Base-by-base conservation (phyloP, 805 yeast species). In the Isabelozyma gotoi region DNA sequence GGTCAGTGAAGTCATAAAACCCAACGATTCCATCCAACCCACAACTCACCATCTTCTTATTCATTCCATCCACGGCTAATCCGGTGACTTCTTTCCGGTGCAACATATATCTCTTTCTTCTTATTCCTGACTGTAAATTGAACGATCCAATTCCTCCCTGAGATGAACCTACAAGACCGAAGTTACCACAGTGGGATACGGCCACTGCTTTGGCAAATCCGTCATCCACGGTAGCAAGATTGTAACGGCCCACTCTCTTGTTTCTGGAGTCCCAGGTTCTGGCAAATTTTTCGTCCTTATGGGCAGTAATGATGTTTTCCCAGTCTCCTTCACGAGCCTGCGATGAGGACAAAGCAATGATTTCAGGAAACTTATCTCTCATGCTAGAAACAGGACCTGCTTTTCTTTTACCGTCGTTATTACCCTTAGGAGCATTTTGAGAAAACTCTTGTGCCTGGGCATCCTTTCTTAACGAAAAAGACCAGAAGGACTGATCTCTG, bases 381-480 rank as follows among this genome's bases (percentile, higher is more conserved):
- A 79, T 67, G 21, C 77, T 68, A 20, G 71, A 65, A 10, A 70
- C 69, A 6, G 68, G 61, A n/a, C 91, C 90, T 4, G 78, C 85
- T 41, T 71, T 67, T 51, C 85, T 55, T 44, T 62, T 64, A 19
- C 50, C 57, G 41, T 54, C 56, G 15, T n/a, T 21, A 8, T 20
- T 20, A 37, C 49, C 52, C 38, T 68, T 76, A 7, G 70, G 74
- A 16, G 78, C 69, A 51, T 86, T 79, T 65, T 91, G 97, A 0
- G 97, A 90, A 56, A 94, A 68, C 60, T 90, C 95, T 57, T 88
- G 96, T 3, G 96, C 88, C 66, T 94, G 99, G 0, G 97, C 95
- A 63, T 94, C 98, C 62, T 94, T 94, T 55, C 98, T 78, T 41
- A 94, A 72, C 1, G 98, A 91, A 56, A 94, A 92, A 7, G 81